A percentile compares a stretch with the other conserved stretches of the same genome.
These are phyloP conservation scores for Grosmannia penicillata DNA, from an alignment of 2,329 filamentous ascomycete species.

Conservation along the genomic window DNA sequence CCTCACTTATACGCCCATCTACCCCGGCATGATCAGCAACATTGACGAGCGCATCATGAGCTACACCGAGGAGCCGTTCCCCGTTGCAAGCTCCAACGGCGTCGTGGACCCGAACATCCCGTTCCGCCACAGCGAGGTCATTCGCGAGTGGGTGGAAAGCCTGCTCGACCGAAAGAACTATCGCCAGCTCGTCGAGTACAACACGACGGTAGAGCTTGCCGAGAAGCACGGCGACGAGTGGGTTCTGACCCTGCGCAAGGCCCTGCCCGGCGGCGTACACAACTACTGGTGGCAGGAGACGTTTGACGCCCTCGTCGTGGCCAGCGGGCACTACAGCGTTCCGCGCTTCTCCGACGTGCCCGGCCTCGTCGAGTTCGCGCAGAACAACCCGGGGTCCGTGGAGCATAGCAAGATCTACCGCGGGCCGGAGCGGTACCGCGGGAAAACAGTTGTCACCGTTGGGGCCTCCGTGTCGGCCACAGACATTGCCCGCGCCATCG, in stretches of 20 bases:
- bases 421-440: slow-evolving; percentile 27
- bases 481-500: slow-evolving; percentile 25
- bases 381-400: slow-evolving; percentile 32
- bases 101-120: neutral
- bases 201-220: neutral
- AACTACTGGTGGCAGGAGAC: neutral
- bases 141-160: neutral
- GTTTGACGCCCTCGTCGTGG: neutral
- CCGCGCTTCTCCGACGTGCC: slow-evolving; percentile 44
- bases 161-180: neutral
- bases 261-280: neutral
- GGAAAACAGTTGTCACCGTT: slow-evolving; percentile 30
- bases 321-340: slow-evolving; percentile 39
- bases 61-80: neutral
- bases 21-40: neutral
- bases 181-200: neutral
- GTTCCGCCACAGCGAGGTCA: neutral
- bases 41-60: neutral
- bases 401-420: slow-evolving; percentile 62
- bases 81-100: neutral
- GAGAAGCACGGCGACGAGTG: neutral
- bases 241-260: neutral
- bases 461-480: slow-evolving; percentile 33
- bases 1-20: neutral
- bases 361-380: slow-evolving; percentile 44